Conservation (phyloP, 1,284 basidiomycete species). For the Microbotryum scabiosae region DNA sequence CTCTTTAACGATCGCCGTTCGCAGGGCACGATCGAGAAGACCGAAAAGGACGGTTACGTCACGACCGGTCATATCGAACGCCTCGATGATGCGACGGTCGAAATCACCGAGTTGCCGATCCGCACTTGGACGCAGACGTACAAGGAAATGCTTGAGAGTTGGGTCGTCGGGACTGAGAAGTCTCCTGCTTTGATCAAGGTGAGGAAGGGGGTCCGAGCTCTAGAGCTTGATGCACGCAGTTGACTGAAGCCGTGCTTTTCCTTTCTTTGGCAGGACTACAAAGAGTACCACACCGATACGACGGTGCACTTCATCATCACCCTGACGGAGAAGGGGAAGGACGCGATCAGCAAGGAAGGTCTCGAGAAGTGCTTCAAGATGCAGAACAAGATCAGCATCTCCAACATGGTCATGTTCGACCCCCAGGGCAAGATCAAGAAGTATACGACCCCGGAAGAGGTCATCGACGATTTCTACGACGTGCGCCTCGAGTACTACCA, state of each 20-base stretch:
- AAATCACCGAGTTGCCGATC: slow-evolving; percentile 92
- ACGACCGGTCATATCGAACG: slow-evolving; percentile 67
- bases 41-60: slow-evolving; percentile 78
- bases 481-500: slow-evolving; percentile 83
- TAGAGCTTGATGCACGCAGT: slow-evolving; percentile 13
- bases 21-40: slow-evolving; percentile 72
- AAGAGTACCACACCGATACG: slow-evolving; percentile 88
- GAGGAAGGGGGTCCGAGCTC: neutral
- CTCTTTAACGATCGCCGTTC: neutral
- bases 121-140: slow-evolving; percentile 90
- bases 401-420: slow-evolving; percentile 99
- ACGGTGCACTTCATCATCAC: slow-evolving; percentile 84
- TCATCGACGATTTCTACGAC: slow-evolving; percentile 89
- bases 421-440: slow-evolving; percentile 93
- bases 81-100: slow-evolving; percentile 76
- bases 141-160: slow-evolving; percentile 78
- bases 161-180: slow-evolving; percentile 53
- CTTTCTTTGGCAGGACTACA: slow-evolving; percentile 63
- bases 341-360: slow-evolving; percentile 82
- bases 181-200: slow-evolving; percentile 51
- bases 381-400: slow-evolving; percentile 68
- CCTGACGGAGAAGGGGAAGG: slow-evolving; percentile 70
- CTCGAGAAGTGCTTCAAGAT: slow-evolving; percentile 88
- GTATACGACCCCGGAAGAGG: slow-evolving; percentile 81
- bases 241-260: neutral